Base-by-base conservation (phyloP, 2,329 filamentous ascomycete species). In the Neonectria faginata region DNA sequence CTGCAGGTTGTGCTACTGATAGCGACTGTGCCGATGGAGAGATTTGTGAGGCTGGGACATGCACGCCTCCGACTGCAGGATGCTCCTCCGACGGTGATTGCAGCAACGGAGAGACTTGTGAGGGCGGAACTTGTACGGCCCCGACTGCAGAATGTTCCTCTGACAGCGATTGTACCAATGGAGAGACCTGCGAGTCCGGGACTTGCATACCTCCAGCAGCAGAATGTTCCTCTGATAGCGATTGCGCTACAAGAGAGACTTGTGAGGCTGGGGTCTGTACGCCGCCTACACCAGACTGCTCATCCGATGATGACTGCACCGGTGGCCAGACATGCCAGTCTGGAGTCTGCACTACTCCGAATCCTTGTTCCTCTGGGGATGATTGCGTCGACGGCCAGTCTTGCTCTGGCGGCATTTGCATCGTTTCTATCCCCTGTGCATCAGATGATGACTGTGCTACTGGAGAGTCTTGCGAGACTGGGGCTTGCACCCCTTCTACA, bases 131-230 rank as follows among this genome's bases (percentile, higher is more conserved):
- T 5, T 47, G 44, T 6, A 12, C 6, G 3, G 1, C 39, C 20
- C 50, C 33, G 3, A n/a, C n/a, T 36, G 53, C 7, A 31, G 57
- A 2, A 11, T 60, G 57, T 14, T 47, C 12, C 3, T n/a, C 2
- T 2, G 47, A 31, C 3, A 57, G 14, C 27, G 36, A 55, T n/a
- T 62, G 59, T 18, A 11, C 52, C 11, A 11, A 29, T 9, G 53
- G 42, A 9, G 51, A 62, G 52, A 44, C 36, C 1, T 62, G 59
- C 14, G 10, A 36, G n/a, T 39, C 57, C n/a, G 57, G 57, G 39
- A 55, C 20, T 3, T 60, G 57, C n/a, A n/a, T 8, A 20, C 6
- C 16, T 4, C n/a, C 16, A 4, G n/a, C n/a, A 18, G n/a, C n/a
- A 9, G 10, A 5, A 3, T 44, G 41, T 5, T 18, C 41, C 2